These are phyloP conservation scores for Crithidia bombi DNA, from an alignment of 208 protist genomes.

Conservation along the genomic window DNA sequence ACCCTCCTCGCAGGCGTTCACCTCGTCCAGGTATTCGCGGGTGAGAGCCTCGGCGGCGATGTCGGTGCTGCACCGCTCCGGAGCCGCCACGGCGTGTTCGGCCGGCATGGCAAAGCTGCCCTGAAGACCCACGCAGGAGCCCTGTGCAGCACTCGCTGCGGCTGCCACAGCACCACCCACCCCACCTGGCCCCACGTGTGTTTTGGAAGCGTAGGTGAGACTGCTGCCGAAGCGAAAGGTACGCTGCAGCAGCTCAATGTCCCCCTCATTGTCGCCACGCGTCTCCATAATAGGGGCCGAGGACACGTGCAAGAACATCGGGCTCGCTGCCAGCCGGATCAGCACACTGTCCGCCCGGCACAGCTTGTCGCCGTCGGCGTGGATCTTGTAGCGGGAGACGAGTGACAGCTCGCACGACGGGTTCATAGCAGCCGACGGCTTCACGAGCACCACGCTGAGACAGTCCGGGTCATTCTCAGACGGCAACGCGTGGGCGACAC, in stretches of 20 bases:
- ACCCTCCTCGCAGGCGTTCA: conserved; percentile 77
- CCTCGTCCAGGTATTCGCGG: conserved; percentile 59
- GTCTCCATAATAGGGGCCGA: conserved; percentile 33
- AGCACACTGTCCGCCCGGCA: conserved; percentile 68
- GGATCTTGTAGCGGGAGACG: conserved; percentile 78
- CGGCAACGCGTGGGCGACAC: conserved; percentile 54
- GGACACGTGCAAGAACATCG: conserved; percentile 76
- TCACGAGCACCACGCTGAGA: conserved; percentile 61
- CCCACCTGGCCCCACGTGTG: neutral
- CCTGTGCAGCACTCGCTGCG: neutral
- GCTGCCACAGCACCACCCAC: conserved; percentile 3
- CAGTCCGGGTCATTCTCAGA: conserved; percentile 72
- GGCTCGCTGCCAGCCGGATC: conserved; percentile 46
- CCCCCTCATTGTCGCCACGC: conserved; percentile 20
- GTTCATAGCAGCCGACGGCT: conserved; percentile 38
- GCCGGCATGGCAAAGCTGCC: conserved; percentile 25
- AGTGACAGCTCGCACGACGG: conserved; percentile 66
- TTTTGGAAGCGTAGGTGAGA: conserved; percentile 17
- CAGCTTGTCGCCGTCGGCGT: conserved; percentile 71
- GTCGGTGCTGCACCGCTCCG: conserved; percentile 21
- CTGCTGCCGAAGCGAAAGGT: conserved; percentile 45
- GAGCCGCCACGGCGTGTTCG: conserved; percentile 8
- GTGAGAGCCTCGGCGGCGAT: conserved; percentile 37
- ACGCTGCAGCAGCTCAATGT: conserved; percentile 39
- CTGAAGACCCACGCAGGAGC: conserved; percentile 1